Percentiles rank a stretch among this genome's conserved stretches.
phyloP scores from a whole-genome alignment of 2,329 filamentous ascomycete genomes.

The Verticillium albo-atrum region DNA sequence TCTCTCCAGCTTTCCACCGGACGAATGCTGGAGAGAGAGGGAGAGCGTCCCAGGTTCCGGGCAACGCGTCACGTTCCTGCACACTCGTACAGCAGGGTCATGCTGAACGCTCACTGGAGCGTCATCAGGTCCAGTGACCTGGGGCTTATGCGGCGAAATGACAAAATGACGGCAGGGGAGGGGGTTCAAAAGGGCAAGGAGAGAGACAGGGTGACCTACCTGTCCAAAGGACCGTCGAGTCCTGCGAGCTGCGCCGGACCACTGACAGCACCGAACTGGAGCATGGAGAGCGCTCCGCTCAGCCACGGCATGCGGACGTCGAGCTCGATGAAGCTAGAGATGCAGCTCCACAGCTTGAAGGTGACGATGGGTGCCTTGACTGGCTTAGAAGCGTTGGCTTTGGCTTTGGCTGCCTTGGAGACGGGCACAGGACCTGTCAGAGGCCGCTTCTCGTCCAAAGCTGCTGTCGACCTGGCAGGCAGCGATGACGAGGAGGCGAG shows the following conservation, averaged over 20 bases:
- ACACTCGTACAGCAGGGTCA: conserved; percentile 24
- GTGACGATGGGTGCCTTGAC: conserved; percentile 62
- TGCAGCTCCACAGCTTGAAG: conserved; percentile 73
- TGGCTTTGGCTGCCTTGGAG: conserved; percentile 6
- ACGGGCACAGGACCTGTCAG: not conserved
- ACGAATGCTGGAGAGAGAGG: not conserved
- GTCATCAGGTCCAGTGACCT: conserved; percentile 40
- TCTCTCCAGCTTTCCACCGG: not conserved
- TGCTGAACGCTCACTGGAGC: conserved; percentile 31
- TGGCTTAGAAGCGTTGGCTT: conserved; percentile 6
- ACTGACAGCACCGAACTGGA: conserved; percentile 67
- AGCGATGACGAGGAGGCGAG: conserved; percentile 65
- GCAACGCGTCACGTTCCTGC: conserved; percentile 16
- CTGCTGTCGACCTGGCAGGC: conserved; percentile 42
- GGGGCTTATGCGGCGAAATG: conserved; percentile 33
- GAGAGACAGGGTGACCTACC: conserved; percentile 55
- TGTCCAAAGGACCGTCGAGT: conserved; percentile 77
- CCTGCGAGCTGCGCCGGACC: conserved; percentile 73
- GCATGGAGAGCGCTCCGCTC: conserved; percentile 66
- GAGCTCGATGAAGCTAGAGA: conserved; percentile 69
- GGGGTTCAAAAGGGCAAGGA: conserved; percentile 9
- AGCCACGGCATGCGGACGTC: conserved; percentile 88
- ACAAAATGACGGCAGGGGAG: not conserved
- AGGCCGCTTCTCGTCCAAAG: conserved; percentile 16
- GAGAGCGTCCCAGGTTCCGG: not conserved